These are phyloP conservation scores for Alternaria sp. DNA, from an alignment of 2,329 filamentous ascomycete species.

Conservation along the genomic window DNA sequence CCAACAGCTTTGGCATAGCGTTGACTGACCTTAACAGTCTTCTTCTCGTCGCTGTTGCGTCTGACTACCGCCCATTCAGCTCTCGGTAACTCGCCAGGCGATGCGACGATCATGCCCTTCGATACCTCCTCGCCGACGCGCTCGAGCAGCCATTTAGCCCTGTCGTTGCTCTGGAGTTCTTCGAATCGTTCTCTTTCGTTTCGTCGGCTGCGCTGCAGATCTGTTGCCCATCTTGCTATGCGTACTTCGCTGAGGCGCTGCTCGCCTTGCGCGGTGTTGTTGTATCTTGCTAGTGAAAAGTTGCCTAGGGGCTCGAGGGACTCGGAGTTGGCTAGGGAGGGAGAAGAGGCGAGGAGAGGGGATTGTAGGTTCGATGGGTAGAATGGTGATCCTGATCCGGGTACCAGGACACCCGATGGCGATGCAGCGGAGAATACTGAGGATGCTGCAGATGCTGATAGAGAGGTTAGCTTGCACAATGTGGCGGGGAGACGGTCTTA, in stretches of 20 bases:
- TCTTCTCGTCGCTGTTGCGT: conserved; percentile 30
- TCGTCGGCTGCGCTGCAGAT: conserved; percentile 76
- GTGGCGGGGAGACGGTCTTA: conserved; percentile 11
- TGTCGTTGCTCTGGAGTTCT: conserved; percentile 64
- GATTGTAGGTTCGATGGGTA: conserved; percentile 44
- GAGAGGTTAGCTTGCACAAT: conserved; percentile 18
- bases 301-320: conserved; percentile 35
- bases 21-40: conserved; percentile 31
- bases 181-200: conserved; percentile 76
- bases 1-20: conserved; percentile 33
- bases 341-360: conserved; percentile 44
- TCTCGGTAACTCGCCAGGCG: conserved; percentile 30
- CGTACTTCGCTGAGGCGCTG: conserved; percentile 71
- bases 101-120: conserved; percentile 38
- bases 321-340: conserved; percentile 39
- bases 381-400: conserved; percentile 44
- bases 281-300: conserved; percentile 56
- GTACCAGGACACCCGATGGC: conserved; percentile 49
- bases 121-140: conserved; percentile 71
- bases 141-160: conserved; percentile 72
- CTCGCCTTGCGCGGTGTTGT: conserved; percentile 60
- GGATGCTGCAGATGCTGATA: conserved; percentile 40
- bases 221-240: conserved; percentile 80
- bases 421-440: conserved; percentile 46
- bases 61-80: conserved; percentile 46